Evolutionary conservation across 208 protist genomes (phyloP), one percentile per base, ranked within the genome.

Genomic region (Balamuthia mandrillaris): DNA sequence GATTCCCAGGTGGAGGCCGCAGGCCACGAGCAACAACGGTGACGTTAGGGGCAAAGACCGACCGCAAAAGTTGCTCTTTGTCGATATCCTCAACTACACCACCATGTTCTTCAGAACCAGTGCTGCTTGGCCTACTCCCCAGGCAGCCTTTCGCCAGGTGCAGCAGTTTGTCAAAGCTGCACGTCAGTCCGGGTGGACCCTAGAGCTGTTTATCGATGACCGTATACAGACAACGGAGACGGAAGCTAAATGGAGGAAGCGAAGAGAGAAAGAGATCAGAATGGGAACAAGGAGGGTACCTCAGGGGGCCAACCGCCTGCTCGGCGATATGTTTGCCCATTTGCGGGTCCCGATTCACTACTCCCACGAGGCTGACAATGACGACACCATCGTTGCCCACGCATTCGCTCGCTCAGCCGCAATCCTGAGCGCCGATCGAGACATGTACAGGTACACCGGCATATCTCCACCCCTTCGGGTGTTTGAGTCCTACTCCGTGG

Each of bases 391-490:
- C 33, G 61, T 44, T 18, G 24, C 61, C 6, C 61, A 68, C 61
- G 24, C 61, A 29, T 33, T 68, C 10, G 31, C 24, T 37, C 61
- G 61, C 7, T 33, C 31, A 29, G 61, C 61, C 31, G 61, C 61
- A 16, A 37, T 68, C 21, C 61, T 68, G 31, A 68, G 61, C 61
- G 61, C 61, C 27, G 61, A 68, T 68, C 61, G 61, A 1, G 61
- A 68, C 61, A 68, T 68, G 61, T 68, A 68, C 61, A 29, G 37
- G 31, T 68, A 68, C 33, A 68, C 61, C 61, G 61, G 61, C 61
- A 42, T 68, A 3, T n/a, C 61, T 10, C 24, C 31, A 37, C 61
- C 61, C 44, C 33, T 68, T 21, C 61, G 61, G 33, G 61, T 68
- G 61, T 68, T 42, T 21, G 0, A 68, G 5, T 68, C 61, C 24